Base-by-base conservation (phyloP, 2,329 filamentous ascomycete genomes). In the Biscogniauxia marginata region DNA sequence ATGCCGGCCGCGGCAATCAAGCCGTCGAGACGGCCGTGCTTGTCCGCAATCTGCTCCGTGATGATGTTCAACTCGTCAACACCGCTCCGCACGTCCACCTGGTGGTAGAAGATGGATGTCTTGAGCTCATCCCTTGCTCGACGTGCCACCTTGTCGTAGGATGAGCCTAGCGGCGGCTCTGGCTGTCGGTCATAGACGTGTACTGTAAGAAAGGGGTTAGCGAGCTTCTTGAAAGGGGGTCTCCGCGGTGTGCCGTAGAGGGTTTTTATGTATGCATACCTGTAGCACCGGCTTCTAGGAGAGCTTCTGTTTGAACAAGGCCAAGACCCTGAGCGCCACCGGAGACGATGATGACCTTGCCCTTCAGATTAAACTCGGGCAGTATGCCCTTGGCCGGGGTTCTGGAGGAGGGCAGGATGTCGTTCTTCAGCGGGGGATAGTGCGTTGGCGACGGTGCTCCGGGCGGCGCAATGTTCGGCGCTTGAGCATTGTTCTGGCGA, bases 311-410 rank as follows among this genome's bases (percentile, higher is more conserved):
- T 70, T 93, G 89, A 20, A 88, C 87, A 44, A 96, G 78, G 44
- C 91, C 91, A 8, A 96, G 78, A 2, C 91, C 91, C 58, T 89
- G 83, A 7, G 86, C 91, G 55, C 83, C 90, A 49, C 91, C 90
- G 2, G 89, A 89, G 19, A 96, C 88, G 46, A 92, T 74, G 52
- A 93, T 80, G 16, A 93, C 86, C 72, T 88, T 91, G 73, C 84
- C 83, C 61, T 83, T 80, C 61, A 96, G 80, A 66, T 82, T 87
- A 77, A 95, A 95, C 68, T 95, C 91, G 46, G 88, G 86, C 50
- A 93, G 54, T 30, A 70, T 21, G 0, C 55, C 61, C 46, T 49
- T 53, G 16, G 39, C 59, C 49, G 46, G 50, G 48, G 43, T 55
- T 55, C 34, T 50, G 47, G 5, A 48, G 49, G 4, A 54, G 20